Evolutionary conservation across 306 rosid species (phyloP).

Genomic region (Abrus precatorius): DNA sequence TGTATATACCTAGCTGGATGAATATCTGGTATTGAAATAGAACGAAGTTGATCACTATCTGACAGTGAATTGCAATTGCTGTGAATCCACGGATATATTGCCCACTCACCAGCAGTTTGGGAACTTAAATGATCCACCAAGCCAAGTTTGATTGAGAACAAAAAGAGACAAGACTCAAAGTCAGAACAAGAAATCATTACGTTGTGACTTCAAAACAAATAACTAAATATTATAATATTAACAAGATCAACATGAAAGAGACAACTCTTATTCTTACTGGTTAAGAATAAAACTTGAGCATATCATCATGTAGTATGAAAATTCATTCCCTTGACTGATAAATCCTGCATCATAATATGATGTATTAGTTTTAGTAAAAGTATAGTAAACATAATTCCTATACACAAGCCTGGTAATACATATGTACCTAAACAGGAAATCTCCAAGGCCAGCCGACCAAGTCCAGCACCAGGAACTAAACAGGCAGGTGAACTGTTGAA

Average conservation of each 20-base stretch:
- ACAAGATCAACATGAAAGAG: slow-evolving; percentile 35
- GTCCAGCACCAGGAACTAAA: slow-evolving; percentile 99
- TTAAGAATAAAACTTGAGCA: slow-evolving; percentile 98
- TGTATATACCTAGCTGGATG: slow-evolving; percentile 89
- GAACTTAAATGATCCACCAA: slow-evolving; percentile 60
- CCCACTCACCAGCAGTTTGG: slow-evolving; percentile 81
- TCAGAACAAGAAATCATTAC: slow-evolving; percentile 31
- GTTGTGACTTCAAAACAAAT: slow-evolving; percentile 13
- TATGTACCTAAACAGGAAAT: slow-evolving; percentile 85
- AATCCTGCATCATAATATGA: slow-evolving; percentile 70
- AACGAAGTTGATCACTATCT: slow-evolving; percentile 87
- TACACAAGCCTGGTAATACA: slow-evolving; percentile 7
- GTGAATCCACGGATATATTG: slow-evolving; percentile 93
- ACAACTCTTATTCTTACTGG: slow-evolving; percentile 66
- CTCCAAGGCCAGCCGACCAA: slow-evolving; percentile 95
- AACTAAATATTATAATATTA: slow-evolving; percentile 24
- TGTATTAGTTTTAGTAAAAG: slow-evolving; percentile 34
- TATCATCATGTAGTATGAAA: slow-evolving; percentile 99
- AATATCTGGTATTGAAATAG: slow-evolving; percentile 88
- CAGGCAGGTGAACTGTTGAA: slow-evolving; percentile 90
- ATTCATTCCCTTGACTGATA: slow-evolving; percentile 96
- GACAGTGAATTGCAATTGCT: slow-evolving; percentile 90
- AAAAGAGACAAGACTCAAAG: slow-evolving; percentile 18
- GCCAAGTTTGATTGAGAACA: slow-evolving; percentile 41
- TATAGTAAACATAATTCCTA: slow-evolving; percentile 24